phyloP scores from a whole-genome alignment of 2,329 filamentous ascomycete genomes.

The Alternaria brassicae region DNA sequence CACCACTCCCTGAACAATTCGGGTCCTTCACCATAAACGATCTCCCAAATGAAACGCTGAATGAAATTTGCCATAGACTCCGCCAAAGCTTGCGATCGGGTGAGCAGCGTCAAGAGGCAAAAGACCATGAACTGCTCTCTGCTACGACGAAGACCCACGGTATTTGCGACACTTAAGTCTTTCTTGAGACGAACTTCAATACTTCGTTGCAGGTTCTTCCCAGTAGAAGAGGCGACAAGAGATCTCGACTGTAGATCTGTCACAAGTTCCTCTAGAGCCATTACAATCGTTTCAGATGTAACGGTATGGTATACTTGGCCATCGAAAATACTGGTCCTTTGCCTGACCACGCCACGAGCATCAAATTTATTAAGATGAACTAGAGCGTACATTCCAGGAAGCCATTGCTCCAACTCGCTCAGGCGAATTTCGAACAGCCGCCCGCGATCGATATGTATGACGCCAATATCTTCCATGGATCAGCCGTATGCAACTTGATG shows the following conservation, averaged over 20 bases:
- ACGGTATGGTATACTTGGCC: neutral
- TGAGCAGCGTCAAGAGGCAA: neutral
- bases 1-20: neutral
- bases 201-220: neutral
- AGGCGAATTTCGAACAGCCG: neutral
- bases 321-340: neutral
- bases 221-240: neutral
- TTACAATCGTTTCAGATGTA: neutral
- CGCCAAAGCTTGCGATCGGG: neutral
- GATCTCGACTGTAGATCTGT: neutral
- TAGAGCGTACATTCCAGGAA: neutral
- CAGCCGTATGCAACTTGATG: neutral
- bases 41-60: neutral
- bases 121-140: neutral
- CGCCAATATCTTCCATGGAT: neutral
- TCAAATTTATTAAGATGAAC: neutral
- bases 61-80: neutral
- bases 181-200: neutral
- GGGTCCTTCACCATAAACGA: neutral
- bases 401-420: neutral
- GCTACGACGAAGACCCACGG: neutral
- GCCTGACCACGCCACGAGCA: neutral
- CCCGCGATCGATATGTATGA: neutral
- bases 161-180: neutral
- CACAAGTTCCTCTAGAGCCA: neutral